Conservation (phyloP, 257 asterid species). For the Mentha longifolia region DNA sequence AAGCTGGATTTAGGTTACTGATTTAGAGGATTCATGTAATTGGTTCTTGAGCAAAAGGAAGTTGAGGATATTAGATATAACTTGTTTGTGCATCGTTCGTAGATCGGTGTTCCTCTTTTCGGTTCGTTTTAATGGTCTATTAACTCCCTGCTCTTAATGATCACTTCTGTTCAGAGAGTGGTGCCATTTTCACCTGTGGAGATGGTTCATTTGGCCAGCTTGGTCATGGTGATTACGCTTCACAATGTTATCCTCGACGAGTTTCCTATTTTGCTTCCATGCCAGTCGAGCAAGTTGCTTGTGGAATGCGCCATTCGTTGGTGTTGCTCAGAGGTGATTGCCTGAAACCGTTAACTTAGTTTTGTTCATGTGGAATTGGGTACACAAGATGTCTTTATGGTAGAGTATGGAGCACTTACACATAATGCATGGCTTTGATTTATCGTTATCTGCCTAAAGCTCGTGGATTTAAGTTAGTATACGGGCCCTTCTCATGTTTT, state of each 20-base stretch:
- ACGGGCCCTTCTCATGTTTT: too few relatives aligned
- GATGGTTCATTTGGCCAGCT: slow-evolving; percentile 96
- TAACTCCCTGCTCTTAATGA: slow-evolving; percentile 8
- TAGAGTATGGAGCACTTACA: neutral
- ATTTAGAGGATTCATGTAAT: neutral
- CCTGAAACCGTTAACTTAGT: neutral
- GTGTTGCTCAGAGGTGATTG: slow-evolving; percentile 72
- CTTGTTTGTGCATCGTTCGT: neutral
- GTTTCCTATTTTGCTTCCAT: slow-evolving; percentile 54
- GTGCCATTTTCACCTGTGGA: slow-evolving; percentile 82
- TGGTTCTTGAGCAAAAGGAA: neutral
- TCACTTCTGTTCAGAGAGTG: slow-evolving; percentile 52
- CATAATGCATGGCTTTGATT: neutral
- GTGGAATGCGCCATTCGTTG: slow-evolving; percentile 94
- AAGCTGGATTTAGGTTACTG: neutral
- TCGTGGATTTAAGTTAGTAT: neutral
- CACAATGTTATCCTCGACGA: slow-evolving; percentile 54
- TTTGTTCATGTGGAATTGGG: slow-evolving; percentile 15
- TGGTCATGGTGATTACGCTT: slow-evolving; percentile 69
- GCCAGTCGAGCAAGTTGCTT: slow-evolving; percentile 69
- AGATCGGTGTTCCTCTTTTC: neutral
- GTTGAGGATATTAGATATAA: neutral
- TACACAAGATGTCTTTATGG: neutral
- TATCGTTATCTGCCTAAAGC: neutral
- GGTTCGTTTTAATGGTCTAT: neutral